Base-by-base conservation (phyloP, 2,329 filamentous ascomycete species). In the Hypoxylon sp. region DNA sequence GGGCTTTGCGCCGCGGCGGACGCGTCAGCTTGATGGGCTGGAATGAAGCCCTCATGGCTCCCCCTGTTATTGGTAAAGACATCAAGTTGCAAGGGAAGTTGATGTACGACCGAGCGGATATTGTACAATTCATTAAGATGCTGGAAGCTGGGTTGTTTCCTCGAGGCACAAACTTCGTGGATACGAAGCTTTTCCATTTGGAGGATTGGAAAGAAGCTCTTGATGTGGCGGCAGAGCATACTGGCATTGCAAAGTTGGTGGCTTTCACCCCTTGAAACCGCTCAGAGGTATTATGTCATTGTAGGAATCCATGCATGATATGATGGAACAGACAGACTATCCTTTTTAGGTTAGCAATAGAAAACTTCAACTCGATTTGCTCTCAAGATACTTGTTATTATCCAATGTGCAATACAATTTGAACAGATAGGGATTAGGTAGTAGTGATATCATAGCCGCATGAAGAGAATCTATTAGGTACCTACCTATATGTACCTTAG, bases 101-200 rank as follows among this genome's bases (percentile, higher is more conserved):
- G 71, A 85, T 85, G 83, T 86, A 84, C 73, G 78, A 80, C 46
- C 67, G 81, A 5, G 76, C 80, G 5, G 79, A 85, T 56, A 74
- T 83, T 3, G 19, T 71, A 11, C 61, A 73, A 5, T 68, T 86
- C 3, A 75, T 85, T 22, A 84, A 81, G 74, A 76, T 86, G 78
- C 72, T 82, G 5, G 81, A 85, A 59, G 72, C 73, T 17, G 81
- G 81, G 1, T 31, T 79, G 31, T 74, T 75, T 29, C 65, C 61
- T 14, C 54, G 47, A 9, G 72, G 68, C 9, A 50, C 42, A 19
- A 52, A 69, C 19, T 66, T 74, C 10, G 72, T 71, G 8, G 67
- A 72, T 29, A 71, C 64, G 5, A 73, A 68, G 65, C 35, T 53
- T 31, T 75, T 73, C 42, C 42, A 46, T 47, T 47, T 75, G 17